Conservation (phyloP, 2,329 filamentous ascomycete species). For the Chrysoporthe puriensis region DNA sequence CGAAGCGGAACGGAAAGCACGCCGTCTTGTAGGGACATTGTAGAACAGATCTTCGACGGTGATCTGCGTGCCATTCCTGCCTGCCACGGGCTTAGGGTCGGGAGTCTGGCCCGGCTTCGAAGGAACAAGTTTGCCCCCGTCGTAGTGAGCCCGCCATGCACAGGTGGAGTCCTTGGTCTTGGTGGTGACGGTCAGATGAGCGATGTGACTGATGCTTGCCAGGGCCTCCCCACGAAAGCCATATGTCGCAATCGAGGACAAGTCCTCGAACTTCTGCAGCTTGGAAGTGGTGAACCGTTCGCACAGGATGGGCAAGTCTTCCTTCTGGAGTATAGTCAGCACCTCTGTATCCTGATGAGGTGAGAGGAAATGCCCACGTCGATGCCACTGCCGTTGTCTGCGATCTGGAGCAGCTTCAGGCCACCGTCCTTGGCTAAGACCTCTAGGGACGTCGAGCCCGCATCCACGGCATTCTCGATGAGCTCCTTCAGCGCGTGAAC, state of each 20-base stretch:
- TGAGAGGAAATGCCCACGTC: slow-evolving; percentile 61
- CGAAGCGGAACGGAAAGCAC: slow-evolving; percentile 86
- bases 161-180: slow-evolving; percentile 86
- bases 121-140: slow-evolving; percentile 78
- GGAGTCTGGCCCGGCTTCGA: slow-evolving; percentile 85
- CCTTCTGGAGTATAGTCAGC: slow-evolving; percentile 62
- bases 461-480: slow-evolving; percentile 96
- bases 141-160: slow-evolving; percentile 89
- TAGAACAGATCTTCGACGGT: slow-evolving; percentile 97
- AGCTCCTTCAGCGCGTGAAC: slow-evolving; percentile 96
- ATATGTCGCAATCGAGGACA: slow-evolving; percentile 88
- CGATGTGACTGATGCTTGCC: slow-evolving; percentile 97
- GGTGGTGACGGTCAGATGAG: slow-evolving; percentile 92
- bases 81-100: slow-evolving; percentile 86
- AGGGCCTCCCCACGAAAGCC: slow-evolving; percentile 97
- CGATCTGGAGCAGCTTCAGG: slow-evolving; percentile 92
- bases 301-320: slow-evolving; percentile 88
- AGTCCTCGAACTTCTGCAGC: slow-evolving; percentile 88
- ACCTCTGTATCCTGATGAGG: not conserved
- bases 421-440: slow-evolving; percentile 94
- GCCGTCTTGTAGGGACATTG: slow-evolving; percentile 85
- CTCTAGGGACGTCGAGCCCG: slow-evolving; percentile 90
- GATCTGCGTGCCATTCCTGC: slow-evolving; percentile 89
- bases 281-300: slow-evolving; percentile 98
- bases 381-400: slow-evolving; percentile 95